Conservation (phyloP, 305 asterid genomes). For the Solanum aculeatissimum region DNA sequence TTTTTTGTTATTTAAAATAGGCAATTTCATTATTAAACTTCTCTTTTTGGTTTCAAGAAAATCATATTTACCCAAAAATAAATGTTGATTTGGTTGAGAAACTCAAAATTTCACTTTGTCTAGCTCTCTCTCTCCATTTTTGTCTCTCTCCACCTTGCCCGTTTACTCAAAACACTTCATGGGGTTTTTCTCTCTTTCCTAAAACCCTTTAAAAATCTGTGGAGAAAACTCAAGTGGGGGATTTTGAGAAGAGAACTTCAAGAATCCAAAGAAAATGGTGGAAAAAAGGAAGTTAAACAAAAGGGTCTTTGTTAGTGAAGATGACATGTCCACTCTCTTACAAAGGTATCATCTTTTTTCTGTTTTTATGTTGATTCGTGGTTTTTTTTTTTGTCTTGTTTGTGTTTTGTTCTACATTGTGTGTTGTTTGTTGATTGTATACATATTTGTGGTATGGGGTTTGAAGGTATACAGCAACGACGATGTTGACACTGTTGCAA, state of each 20-base stretch:
- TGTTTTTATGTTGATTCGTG: not conserved
- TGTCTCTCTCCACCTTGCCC: not conserved
- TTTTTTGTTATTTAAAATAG: not conserved
- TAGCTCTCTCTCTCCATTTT: not conserved
- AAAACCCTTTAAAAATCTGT: not conserved
- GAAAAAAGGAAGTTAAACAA: slow-evolving; percentile 45
- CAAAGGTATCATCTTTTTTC: slow-evolving; percentile 22
- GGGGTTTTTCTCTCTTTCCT: not conserved
- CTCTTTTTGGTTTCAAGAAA: not conserved
- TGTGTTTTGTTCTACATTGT: not conserved
- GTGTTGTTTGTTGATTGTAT: not conserved
- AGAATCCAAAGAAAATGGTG: slow-evolving; percentile 18
- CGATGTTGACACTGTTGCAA: slow-evolving; percentile 56
- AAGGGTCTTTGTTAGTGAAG: slow-evolving; percentile 45
- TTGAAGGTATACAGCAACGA: slow-evolving; percentile 45
- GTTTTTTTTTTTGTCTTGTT: not conserved
- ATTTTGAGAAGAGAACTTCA: not conserved
- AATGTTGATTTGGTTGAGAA: not conserved
- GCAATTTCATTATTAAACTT: not conserved
- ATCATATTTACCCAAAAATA: not conserved
- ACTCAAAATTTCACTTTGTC: not conserved
- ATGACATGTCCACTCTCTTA: slow-evolving; percentile 29
- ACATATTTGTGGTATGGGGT: not conserved
- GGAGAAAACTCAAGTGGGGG: not conserved
- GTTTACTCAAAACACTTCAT: not conserved